Evolutionary conservation across 257 asterid species (phyloP).

Genomic region (Echium plantagineum): DNA sequence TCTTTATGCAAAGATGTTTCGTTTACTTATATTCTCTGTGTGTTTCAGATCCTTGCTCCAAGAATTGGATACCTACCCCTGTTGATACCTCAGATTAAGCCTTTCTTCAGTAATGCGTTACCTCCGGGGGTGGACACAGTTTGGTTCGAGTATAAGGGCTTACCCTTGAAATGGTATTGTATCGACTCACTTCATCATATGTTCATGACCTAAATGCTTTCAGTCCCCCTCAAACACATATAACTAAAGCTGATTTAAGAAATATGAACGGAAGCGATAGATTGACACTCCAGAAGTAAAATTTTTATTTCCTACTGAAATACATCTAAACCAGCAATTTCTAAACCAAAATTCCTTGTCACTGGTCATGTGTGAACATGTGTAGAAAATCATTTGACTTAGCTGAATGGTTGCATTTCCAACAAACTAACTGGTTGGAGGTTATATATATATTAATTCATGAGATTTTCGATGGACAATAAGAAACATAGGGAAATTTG

Average conservation of each 20-base stretch:
- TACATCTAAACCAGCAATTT: background rate
- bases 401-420: background rate
- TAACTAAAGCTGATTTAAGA: background rate
- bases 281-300: too few relatives aligned
- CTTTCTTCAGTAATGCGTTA: conserved; percentile 75
- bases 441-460: background rate
- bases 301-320: too few relatives aligned
- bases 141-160: conserved; percentile 95
- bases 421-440: background rate
- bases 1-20: conserved; percentile 3
- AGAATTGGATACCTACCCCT: conserved; percentile 88
- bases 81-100: conserved; percentile 72
- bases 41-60: conserved; percentile 82
- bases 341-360: background rate
- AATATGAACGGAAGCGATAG: too few relatives aligned
- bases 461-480: background rate
- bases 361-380: background rate
- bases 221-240: background rate
- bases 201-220: background rate
- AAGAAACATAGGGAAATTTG: background rate
- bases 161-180: conserved; percentile 90
- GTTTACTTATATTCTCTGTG: conserved; percentile 7
- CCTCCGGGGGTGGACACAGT: conserved; percentile 97
- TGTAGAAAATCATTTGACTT: background rate
- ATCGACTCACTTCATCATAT: background rate